phyloP scores from a whole-genome alignment of 2,329 filamentous ascomycete genomes.

The Fusarium nisikadoi region DNA sequence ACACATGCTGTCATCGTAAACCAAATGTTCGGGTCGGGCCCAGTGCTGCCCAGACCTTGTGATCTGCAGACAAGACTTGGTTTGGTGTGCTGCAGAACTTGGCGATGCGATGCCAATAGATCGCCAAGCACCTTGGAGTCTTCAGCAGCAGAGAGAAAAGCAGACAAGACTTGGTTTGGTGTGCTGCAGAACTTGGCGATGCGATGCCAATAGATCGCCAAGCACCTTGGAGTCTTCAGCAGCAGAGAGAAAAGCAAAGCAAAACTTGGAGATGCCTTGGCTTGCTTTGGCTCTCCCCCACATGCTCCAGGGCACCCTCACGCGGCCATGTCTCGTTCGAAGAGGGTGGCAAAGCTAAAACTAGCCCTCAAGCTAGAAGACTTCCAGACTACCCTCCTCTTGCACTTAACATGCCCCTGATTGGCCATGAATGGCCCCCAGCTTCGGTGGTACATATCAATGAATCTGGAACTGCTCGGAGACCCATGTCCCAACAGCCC shows the following conservation, averaged over 20 bases:
- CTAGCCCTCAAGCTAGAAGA: constrained; percentile 36
- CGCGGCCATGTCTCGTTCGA: not conserved
- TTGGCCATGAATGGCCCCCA: constrained; percentile 24
- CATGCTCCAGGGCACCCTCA: constrained; percentile 11
- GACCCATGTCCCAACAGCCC: constrained; percentile 2
- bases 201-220: constrained; percentile 32
- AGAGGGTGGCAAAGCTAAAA: constrained; percentile 6
- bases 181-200: constrained; percentile 34
- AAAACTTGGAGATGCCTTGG: constrained; percentile 5
- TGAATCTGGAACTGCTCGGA: constrained; percentile 9
- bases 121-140: constrained; percentile 14
- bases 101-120: constrained; percentile 37
- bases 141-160: not conserved
- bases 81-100: constrained; percentile 18
- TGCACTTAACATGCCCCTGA: not conserved
- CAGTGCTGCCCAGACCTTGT: constrained; percentile 33
- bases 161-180: constrained; percentile 12
- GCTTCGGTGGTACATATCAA: constrained; percentile 12
- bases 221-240: not conserved
- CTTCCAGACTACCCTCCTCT: constrained; percentile 39
- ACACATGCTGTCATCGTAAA: constrained; percentile 16
- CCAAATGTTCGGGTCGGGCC: constrained; percentile 11
- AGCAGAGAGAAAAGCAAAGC: not conserved
- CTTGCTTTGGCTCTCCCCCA: constrained; percentile 18
- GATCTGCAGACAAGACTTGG: constrained; percentile 29